Conservation (phyloP, 306 rosid species). For the Pyrus betulifolia region DNA sequence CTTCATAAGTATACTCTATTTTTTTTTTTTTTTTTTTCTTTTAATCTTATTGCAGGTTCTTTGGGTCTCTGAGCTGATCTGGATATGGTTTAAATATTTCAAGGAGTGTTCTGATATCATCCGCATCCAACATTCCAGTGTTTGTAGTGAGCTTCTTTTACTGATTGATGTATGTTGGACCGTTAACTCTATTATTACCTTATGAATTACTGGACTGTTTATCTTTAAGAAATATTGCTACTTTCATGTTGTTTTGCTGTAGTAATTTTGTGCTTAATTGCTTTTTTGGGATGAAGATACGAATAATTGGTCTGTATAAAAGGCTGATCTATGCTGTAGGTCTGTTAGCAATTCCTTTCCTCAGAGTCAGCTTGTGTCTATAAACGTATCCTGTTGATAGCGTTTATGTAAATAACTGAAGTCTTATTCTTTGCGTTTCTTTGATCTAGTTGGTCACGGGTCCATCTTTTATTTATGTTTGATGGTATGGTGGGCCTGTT, state of each 20-base stretch:
- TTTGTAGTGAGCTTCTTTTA: slow-evolving; percentile 64
- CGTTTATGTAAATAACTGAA: slow-evolving; percentile 11
- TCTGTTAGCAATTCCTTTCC: not conserved
- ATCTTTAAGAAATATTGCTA: slow-evolving; percentile 11
- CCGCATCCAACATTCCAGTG: slow-evolving; percentile 59
- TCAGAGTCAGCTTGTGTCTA: not conserved
- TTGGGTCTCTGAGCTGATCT: slow-evolving; percentile 48
- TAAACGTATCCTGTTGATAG: slow-evolving; percentile 11
- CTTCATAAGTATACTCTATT: slow-evolving; percentile 50
- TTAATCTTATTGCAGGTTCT: slow-evolving; percentile 76
- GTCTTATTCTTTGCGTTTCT: slow-evolving; percentile 7
- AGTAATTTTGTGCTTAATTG: not conserved
- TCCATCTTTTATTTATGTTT: slow-evolving; percentile 44
- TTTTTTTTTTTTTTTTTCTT: slow-evolving; percentile 38
- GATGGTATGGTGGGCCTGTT: slow-evolving; percentile 69
- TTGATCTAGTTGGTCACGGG: slow-evolving; percentile 41
- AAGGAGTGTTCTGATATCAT: slow-evolving; percentile 61
- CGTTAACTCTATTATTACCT: slow-evolving; percentile 34
- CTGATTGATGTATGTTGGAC: slow-evolving; percentile 82
- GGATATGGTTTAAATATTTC: slow-evolving; percentile 63
- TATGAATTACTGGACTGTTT: slow-evolving; percentile 14
- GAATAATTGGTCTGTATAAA: not conserved
- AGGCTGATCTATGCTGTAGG: not conserved
- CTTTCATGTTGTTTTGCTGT: not conserved
- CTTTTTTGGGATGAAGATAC: not conserved